phyloP scores from a whole-genome alignment of 2,329 filamentous ascomycete species.

The Tolypocladium tropicale region DNA sequence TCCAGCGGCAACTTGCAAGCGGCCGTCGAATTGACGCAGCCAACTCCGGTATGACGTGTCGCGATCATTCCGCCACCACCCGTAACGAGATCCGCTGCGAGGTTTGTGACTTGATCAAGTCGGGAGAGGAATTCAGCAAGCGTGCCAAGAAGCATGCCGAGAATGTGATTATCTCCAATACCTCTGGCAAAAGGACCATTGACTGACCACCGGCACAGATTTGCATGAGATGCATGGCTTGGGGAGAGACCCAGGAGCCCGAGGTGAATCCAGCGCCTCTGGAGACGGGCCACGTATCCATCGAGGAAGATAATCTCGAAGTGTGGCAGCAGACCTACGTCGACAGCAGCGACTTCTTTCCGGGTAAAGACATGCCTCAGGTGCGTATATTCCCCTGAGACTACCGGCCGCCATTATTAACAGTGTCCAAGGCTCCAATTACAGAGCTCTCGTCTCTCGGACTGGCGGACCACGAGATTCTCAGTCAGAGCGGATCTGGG shows the following conservation, averaged over 20 bases:
- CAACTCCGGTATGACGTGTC: constrained; percentile 25
- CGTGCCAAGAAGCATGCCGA: constrained; percentile 15
- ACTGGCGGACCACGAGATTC: constrained; percentile 4
- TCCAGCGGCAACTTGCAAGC: constrained; percentile 9
- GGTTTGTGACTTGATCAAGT: constrained; percentile 17
- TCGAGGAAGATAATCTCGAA: constrained; percentile 14
- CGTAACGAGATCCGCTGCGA: constrained; percentile 18
- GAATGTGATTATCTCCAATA: constrained; percentile 13
- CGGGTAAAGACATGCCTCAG: constrained; percentile 7
- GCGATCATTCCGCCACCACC: constrained; percentile 17
- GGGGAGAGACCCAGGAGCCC: constrained; percentile 25
- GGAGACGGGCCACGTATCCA: constrained; percentile 21
- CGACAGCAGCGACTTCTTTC: constrained; percentile 16
- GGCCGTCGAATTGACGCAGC: constrained; percentile 12
- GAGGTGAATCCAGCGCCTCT: constrained; percentile 17
- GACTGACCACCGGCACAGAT: constrained; percentile 12
- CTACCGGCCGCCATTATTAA: background rate
- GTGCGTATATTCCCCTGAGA: constrained; percentile 6
- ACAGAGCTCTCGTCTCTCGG: constrained; percentile 12
- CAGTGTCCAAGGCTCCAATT: constrained; percentile 15
- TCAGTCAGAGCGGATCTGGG: background rate
- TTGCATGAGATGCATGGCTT: constrained; percentile 24
- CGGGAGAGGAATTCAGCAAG: constrained; percentile 19
- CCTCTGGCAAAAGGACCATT: background rate
- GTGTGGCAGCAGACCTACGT: constrained; percentile 5